A percentile compares a stretch with the other conserved stretches of the same genome.
phyloP scores from a whole-genome alignment of 2,329 filamentous ascomycete genomes.

The Verticillium nonalfalfae region DNA sequence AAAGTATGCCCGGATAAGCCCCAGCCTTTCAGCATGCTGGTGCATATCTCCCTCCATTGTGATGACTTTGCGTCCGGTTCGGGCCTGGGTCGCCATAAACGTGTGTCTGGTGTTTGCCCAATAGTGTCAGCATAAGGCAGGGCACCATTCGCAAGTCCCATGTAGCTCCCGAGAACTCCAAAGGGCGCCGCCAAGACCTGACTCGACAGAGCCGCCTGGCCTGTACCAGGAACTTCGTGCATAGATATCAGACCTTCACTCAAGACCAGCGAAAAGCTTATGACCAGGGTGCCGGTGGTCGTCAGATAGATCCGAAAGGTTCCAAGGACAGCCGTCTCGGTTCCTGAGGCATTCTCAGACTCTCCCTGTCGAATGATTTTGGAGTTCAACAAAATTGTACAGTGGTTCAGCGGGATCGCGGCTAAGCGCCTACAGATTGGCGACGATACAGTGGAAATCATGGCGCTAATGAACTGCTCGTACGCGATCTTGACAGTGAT shows the following conservation, averaged over 20 bases:
- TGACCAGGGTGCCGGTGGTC: constrained; percentile 46
- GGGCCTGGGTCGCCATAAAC: constrained; percentile 34
- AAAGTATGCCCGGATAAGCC: constrained; percentile 38
- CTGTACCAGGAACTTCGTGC: constrained; percentile 33
- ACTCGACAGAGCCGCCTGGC: constrained; percentile 31
- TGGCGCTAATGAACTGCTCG: constrained; percentile 47
- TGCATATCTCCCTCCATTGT: constrained; percentile 43
- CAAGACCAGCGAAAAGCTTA: constrained; percentile 40
- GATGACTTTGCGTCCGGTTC: constrained; percentile 32
- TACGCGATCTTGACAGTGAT: constrained; percentile 39
- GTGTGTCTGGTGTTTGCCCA: constrained; percentile 47
- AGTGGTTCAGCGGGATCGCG: constrained; percentile 46
- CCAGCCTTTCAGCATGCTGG: constrained; percentile 42
- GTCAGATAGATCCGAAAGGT: constrained; percentile 50
- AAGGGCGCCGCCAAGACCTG: constrained; percentile 49
- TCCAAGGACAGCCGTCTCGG: constrained; percentile 20
- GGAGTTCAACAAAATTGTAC: constrained; percentile 38
- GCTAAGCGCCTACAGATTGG: constrained; percentile 41
- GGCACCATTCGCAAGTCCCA: constrained; percentile 26
- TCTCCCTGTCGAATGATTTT: constrained; percentile 6
- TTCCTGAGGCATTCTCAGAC: constrained; percentile 1
- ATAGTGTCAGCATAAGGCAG: constrained; percentile 27
- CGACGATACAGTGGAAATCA: constrained; percentile 42
- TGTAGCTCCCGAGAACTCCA: constrained; percentile 39
- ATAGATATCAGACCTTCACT: constrained; percentile 40